Percentiles rank a stretch among this genome's conserved stretches.
These are phyloP conservation scores for Colletotrichum cordylinicola DNA, from an alignment of 2,329 filamentous ascomycete species.

Conservation along the genomic window DNA sequence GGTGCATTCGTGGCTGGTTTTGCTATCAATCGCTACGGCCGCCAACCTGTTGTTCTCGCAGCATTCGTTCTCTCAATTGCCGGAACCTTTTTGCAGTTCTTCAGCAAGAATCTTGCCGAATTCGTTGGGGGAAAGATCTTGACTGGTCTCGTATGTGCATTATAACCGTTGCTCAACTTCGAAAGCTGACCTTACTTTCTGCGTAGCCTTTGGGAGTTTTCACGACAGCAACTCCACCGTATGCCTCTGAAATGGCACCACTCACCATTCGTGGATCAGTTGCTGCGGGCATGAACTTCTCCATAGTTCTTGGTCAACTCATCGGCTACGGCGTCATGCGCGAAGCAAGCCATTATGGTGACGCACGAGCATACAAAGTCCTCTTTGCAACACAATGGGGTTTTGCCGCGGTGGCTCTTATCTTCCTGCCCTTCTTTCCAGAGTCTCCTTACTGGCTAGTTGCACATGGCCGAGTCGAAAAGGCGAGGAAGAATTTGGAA, in stretches of 20 bases:
- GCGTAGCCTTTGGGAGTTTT: background rate
- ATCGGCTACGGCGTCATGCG: conserved; percentile 24
- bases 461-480: background rate
- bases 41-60: background rate
- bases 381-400: conserved; percentile 37
- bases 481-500: background rate
- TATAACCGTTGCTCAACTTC: background rate
- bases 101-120: background rate
- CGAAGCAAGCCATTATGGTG: conserved; percentile 29
- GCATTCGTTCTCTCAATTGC: background rate
- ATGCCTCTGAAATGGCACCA: conserved; percentile 29
- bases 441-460: background rate
- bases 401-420: background rate
- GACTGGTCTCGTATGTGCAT: background rate
- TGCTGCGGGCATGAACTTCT: conserved; percentile 28
- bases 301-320: conserved; percentile 17
- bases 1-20: background rate
- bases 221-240: conserved; percentile 25
- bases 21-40: background rate
- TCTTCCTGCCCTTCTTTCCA: background rate
- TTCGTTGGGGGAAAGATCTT: background rate
- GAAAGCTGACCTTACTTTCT: background rate
- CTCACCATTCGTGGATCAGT: conserved; percentile 27
- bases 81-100: background rate
- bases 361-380: conserved; percentile 27